A percentile compares a stretch with the other conserved stretches of the same genome.
Conservation (phyloP, 176 grass and related monocot genomes). For the Otatea glauca region DNA sequence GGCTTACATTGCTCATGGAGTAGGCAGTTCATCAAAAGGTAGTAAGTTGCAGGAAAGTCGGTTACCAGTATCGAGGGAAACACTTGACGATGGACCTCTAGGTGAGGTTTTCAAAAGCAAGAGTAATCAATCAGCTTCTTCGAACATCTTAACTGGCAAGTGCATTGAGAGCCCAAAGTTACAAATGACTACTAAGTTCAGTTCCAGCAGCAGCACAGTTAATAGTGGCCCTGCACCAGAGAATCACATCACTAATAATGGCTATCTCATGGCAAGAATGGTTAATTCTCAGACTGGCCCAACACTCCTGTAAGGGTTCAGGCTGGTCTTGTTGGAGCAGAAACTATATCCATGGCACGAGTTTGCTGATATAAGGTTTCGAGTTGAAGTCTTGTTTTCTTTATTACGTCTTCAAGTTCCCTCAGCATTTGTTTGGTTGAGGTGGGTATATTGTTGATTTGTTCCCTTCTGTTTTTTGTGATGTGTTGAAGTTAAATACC, state of each 20-base stretch:
- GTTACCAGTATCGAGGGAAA: conserved; percentile 61
- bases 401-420: not conserved
- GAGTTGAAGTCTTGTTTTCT: not conserved
- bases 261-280: conserved; percentile 39
- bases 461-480: not conserved
- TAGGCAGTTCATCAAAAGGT: conserved; percentile 27
- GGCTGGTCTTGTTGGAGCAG: conserved; percentile 8
- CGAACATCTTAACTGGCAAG: conserved; percentile 49
- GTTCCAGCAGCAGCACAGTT: conserved; percentile 54
- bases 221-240: conserved; percentile 52
- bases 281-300: conserved; percentile 32
- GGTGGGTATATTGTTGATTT: not conserved
- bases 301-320: conserved; percentile 43
- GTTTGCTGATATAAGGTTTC: conserved; percentile 3
- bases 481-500: conserved; percentile 5
- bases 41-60: conserved; percentile 32
- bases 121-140: conserved; percentile 52
- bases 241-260: conserved; percentile 42
- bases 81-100: conserved; percentile 81
- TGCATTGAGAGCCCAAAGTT: conserved; percentile 46
- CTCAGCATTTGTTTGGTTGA: not conserved
- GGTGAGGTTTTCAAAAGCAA: conserved; percentile 81
- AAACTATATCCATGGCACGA: not conserved
- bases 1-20: conserved; percentile 11
- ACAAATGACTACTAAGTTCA: conserved; percentile 56